Evolutionary conservation across 768 basidiomycete species (phyloP).

Genomic region (Lentinus tigrinus): DNA sequence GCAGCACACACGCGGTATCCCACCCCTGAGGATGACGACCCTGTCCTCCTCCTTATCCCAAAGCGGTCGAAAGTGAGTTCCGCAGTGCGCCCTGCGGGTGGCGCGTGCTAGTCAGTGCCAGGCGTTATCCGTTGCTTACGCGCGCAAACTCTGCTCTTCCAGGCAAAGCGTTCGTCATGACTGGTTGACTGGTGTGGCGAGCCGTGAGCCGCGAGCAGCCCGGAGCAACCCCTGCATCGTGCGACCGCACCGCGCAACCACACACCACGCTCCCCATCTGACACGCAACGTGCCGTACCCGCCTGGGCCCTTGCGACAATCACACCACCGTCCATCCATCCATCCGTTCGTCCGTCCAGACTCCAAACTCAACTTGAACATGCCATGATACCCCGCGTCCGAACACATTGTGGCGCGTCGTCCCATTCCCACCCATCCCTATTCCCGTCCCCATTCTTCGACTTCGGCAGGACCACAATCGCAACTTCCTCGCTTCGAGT

Average conservation of each 20-base stretch:
- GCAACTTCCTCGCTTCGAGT: no score
- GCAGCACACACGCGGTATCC: slow-evolving; percentile 6
- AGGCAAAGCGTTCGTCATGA: slow-evolving; percentile 14
- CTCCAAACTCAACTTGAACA: not conserved
- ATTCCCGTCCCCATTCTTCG: not conserved
- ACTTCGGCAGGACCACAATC: not conserved
- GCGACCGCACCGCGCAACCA: not conserved
- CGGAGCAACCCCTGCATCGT: not conserved
- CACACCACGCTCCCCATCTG: slow-evolving; percentile 6
- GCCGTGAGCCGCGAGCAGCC: no score
- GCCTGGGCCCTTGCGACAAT: no score
- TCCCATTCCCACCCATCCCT: not conserved
- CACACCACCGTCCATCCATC: not conserved
- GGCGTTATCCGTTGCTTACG: no score
- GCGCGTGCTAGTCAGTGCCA: no score
- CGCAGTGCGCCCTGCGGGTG: not conserved
- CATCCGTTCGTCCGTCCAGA: not conserved
- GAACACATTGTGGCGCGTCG: not conserved
- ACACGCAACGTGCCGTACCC: no score
- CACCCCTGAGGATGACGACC: slow-evolving; percentile 25
- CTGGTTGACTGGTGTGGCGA: no score
- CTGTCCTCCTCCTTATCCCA: slow-evolving; percentile 22
- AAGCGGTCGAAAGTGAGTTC: slow-evolving; percentile 22
- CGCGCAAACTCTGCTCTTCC: not conserved
- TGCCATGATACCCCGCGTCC: not conserved